phyloP scores from a whole-genome alignment of 345 rosid genomes.

The Gossypium herbaceum region DNA sequence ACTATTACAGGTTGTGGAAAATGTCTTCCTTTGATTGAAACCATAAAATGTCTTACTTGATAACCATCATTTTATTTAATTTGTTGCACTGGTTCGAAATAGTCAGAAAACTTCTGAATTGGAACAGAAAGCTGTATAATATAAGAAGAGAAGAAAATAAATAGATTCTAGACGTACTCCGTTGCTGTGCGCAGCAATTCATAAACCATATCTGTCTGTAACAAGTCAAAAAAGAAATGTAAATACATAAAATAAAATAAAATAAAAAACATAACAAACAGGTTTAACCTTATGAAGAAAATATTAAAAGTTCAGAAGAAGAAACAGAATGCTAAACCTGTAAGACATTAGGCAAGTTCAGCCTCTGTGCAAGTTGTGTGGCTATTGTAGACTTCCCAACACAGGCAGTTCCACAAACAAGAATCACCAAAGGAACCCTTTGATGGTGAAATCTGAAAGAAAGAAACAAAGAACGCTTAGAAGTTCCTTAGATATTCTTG shows the following conservation, averaged over 20 bases:
- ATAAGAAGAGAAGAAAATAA: background rate
- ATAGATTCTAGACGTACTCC: conserved; percentile 48
- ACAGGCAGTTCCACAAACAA: conserved; percentile 98
- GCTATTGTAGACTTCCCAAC: conserved; percentile 98
- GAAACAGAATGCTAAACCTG: conserved; percentile 43
- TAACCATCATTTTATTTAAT: background rate
- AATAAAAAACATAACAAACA: background rate
- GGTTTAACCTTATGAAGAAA: background rate
- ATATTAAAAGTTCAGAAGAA: background rate
- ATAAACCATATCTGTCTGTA: conserved; percentile 90
- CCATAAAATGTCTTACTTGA: background rate
- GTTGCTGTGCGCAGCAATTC: conserved; percentile 87
- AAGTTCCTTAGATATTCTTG: background rate
- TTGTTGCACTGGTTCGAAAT: background rate
- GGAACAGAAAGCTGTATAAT: conserved; percentile 5
- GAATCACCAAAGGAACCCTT: conserved; percentile 95
- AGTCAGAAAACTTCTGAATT: conserved; percentile 4
- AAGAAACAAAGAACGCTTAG: conserved; percentile 13
- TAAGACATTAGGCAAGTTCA: conserved; percentile 94
- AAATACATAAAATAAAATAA: conserved; percentile 9
- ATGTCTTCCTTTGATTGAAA: background rate
- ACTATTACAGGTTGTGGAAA: background rate
- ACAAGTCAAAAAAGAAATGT: conserved; percentile 15
- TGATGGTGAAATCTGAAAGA: conserved; percentile 88
- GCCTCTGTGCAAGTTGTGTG: conserved; percentile 96